phyloP scores from a whole-genome alignment of 2,329 filamentous ascomycete species.

The Cercospora canescens region DNA sequence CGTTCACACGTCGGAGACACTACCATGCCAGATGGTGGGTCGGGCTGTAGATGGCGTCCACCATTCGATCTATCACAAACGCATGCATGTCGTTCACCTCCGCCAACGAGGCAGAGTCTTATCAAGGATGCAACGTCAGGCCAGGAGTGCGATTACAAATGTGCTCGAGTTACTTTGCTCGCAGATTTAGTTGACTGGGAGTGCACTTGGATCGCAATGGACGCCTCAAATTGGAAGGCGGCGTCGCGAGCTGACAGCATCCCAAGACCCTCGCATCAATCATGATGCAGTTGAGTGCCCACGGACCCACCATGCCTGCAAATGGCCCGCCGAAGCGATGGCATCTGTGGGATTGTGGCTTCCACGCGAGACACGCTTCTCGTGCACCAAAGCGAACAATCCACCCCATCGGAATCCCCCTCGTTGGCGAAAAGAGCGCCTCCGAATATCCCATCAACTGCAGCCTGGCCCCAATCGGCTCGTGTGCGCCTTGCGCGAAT shows the following conservation, averaged over 20 bases:
- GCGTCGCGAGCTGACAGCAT: background rate
- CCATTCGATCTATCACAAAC: background rate
- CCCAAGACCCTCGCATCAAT: background rate
- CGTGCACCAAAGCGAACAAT: background rate
- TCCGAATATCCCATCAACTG: background rate
- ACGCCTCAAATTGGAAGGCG: background rate
- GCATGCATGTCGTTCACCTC: background rate
- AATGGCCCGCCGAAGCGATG: background rate
- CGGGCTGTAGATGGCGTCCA: background rate
- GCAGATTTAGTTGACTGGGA: background rate
- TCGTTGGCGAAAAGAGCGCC: background rate
- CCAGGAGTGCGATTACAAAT: background rate
- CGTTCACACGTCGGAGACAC: background rate
- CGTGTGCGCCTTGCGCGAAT: too few relatives aligned
- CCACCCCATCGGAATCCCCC: background rate
- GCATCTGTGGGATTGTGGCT: background rate
- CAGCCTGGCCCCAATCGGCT: background rate
- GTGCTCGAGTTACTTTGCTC: background rate
- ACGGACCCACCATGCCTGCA: background rate
- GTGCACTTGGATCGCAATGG: background rate
- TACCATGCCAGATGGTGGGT: background rate
- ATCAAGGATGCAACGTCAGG: background rate
- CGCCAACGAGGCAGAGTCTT: background rate
- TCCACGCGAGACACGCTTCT: background rate
- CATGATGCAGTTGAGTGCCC: background rate